Evolutionary conservation across 2,329 filamentous ascomycete genomes (phyloP).

Genomic region (Phaeoacremonium minimum): DNA sequence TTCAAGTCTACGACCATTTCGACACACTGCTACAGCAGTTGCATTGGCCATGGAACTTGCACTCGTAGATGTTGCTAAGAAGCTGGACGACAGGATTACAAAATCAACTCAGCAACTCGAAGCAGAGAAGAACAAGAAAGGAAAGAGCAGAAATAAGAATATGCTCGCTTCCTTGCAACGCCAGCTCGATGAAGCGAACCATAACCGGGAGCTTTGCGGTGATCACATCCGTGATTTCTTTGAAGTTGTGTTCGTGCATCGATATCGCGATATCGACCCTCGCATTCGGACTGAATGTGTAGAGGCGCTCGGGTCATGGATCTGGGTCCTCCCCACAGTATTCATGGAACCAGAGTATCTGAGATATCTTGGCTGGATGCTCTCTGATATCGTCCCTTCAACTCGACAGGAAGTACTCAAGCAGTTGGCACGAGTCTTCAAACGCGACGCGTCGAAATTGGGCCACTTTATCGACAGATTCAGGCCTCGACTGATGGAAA

Average conservation of each 20-base stretch:
- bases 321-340: conserved; percentile 74
- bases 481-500: conserved; percentile 81
- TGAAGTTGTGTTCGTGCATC: conserved; percentile 88
- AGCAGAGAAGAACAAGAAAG: conserved; percentile 65
- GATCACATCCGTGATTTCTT: conserved; percentile 79
- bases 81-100: conserved; percentile 55
- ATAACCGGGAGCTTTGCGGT: conserved; percentile 66
- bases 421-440: conserved; percentile 76
- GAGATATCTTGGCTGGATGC: conserved; percentile 90
- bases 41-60: conserved; percentile 75
- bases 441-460: conserved; percentile 74
- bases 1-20: conserved; percentile 80
- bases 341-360: conserved; percentile 91
- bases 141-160: conserved; percentile 69
- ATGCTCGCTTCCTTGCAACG: conserved; percentile 70
- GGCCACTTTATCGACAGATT: conserved; percentile 94
- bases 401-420: conserved; percentile 83
- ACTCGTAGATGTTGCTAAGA: conserved; percentile 49
- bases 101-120: conserved; percentile 77
- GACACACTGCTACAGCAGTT: conserved; percentile 87
- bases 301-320: conserved; percentile 83
- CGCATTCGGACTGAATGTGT: conserved; percentile 87
- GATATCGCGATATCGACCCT: conserved; percentile 90
- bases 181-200: conserved; percentile 65
- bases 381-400: conserved; percentile 73